Base-by-base conservation (phyloP, 345 rosid genomes). In the Erodium maritimum region DNA sequence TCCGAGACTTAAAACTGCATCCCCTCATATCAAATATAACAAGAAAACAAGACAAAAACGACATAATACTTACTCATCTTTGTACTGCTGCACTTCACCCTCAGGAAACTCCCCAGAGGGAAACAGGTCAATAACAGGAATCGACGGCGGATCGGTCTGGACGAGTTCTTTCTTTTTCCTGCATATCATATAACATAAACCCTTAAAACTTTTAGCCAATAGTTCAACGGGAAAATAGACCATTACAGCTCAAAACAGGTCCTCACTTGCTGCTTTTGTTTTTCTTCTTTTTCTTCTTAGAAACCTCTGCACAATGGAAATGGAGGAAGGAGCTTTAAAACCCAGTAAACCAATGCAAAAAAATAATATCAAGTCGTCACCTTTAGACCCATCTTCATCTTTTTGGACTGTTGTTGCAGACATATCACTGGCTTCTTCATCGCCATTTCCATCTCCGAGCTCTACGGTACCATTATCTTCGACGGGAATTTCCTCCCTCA, bases 271-370 rank as follows among this genome's bases (percentile, higher is more conserved):
- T n/a, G n/a, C 91, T 89, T 80, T 83, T 93, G 63, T 75, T 89
- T 72, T 87, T 93, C 80, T 87, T 93, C 87, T 87, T 93, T 73
- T 87, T 89, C 91, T 93, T 93, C 81, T 86, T 91, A 54, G 87
- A 20, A 63, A 68, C 69, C 64, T 84, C 95, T 70, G 83, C 5
- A 29, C 9, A 29, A 29, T 6, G 12, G 50, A 23, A 68, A 9
- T 17, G 25, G 2, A 55, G 12, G 11, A 17, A 55, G n/a, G 21
- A 55, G 22, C 5, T 0, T 5, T n/a, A n/a, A n/a, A n/a, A n/a
- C n/a, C n/a, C n/a, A n/a, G n/a, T n/a, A n/a, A n/a, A n/a, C n/a
- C 3, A 42, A 11, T 29, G 1, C 17, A 42, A 42, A 42, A 42
- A 42, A 3, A 42, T 29, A 17, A 4, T 2, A 52, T 66, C 54